These are phyloP conservation scores for Verticillium nonalfalfae DNA, from an alignment of 2,329 filamentous ascomycete species.

Conservation along the genomic window DNA sequence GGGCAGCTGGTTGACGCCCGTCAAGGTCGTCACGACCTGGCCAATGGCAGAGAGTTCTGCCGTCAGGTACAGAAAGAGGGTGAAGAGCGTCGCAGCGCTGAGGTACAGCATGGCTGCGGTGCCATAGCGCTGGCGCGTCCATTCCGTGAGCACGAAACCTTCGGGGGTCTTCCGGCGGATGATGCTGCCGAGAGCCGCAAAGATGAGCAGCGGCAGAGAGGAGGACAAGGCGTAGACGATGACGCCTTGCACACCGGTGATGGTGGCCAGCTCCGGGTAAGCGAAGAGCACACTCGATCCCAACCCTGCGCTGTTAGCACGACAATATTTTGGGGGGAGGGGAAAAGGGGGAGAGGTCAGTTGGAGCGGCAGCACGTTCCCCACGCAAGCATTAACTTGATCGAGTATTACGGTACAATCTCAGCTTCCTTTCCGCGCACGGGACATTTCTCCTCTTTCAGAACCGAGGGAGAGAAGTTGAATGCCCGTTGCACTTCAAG, in stretches of 20 bases:
- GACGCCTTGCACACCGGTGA: conserved; percentile 72
- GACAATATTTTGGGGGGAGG: conserved; percentile 16
- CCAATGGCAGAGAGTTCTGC: conserved; percentile 76
- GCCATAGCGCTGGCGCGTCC: conserved; percentile 76
- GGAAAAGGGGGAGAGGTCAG: conserved; percentile 24
- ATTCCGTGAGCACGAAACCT: conserved; percentile 79
- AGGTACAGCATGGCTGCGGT: conserved; percentile 63
- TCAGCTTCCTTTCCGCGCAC: conserved; percentile 64
- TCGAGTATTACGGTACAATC: conserved; percentile 96
- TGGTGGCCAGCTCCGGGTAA: conserved; percentile 74
- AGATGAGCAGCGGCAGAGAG: conserved; percentile 65
- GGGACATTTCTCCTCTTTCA: conserved; percentile 29
- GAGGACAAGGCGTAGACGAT: conserved; percentile 71
- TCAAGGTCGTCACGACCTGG: conserved; percentile 69
- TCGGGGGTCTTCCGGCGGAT: conserved; percentile 76
- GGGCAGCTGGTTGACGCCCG: conserved; percentile 67
- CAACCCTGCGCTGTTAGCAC: conserved; percentile 58
- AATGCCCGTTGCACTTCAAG: conserved; percentile 44
- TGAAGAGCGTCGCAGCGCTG: conserved; percentile 71
- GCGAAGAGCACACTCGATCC: conserved; percentile 79
- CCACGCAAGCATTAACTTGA: conserved; percentile 99
- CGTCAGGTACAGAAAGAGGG: conserved; percentile 83
- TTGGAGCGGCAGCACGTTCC: conserved; percentile 90
- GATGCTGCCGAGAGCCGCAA: conserved; percentile 68
- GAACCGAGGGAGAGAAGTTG: conserved; percentile 33